Percentiles rank a stretch among this genome's conserved stretches.
These are phyloP conservation scores for Lanmaoa rubissima DNA, from an alignment of 768 basidiomycete species.

Conservation along the genomic window DNA sequence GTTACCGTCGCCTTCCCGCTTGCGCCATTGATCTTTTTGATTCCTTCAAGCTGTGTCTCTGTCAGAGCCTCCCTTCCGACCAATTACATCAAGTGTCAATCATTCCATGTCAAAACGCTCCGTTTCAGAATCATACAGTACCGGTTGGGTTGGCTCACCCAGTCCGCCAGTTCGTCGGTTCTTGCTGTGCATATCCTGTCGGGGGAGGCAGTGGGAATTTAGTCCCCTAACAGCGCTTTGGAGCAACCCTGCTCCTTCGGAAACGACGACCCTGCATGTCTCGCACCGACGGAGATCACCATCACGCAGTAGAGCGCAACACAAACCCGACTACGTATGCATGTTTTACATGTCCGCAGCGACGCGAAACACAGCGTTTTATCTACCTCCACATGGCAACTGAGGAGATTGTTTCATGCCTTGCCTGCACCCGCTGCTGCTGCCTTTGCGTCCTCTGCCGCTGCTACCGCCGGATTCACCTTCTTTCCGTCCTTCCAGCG, in stretches of 20 bases:
- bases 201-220: neutral
- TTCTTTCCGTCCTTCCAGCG: conserved; percentile 96
- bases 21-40: too few species aligned
- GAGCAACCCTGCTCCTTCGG: neutral
- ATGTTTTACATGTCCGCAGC: neutral
- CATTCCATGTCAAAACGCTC: neutral
- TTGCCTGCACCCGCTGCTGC: conserved; percentile 45
- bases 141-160: too few species aligned
- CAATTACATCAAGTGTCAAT: neutral
- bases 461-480: conserved; percentile 93
- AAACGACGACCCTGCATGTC: neutral
- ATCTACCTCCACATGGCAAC: neutral
- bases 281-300: neutral
- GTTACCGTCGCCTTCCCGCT: too few species aligned
- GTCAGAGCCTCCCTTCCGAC: too few species aligned
- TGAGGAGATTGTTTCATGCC: conserved; percentile 36
- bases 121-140: too few species aligned
- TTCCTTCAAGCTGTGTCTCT: neutral
- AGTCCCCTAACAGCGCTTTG: neutral
- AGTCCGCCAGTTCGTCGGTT: neutral
- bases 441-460: conserved; percentile 85
- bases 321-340: neutral
- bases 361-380: conserved; percentile 6
- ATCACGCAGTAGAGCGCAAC: neutral
- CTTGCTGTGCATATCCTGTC: neutral